Conservation (phyloP, 78 protist species). For the Planoprotostelium fungivorum region DNA sequence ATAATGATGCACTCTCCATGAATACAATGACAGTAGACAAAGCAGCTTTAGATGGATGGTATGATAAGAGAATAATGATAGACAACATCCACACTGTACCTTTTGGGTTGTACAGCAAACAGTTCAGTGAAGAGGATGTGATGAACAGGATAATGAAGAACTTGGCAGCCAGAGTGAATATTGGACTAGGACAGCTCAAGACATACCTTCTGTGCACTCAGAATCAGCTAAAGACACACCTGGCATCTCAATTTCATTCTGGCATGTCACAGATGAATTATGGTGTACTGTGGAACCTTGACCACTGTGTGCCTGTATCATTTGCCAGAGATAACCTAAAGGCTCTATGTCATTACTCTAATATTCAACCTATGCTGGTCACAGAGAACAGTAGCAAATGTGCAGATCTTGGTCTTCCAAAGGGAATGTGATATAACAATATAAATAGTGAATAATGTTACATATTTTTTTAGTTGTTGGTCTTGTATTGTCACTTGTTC, state of each 20-base stretch:
- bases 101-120: no score
- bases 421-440: background rate
- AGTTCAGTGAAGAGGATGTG: no score
- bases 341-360: background rate
- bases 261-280: background rate
- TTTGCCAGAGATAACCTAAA: background rate
- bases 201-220: background rate
- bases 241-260: background rate
- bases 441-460: no score
- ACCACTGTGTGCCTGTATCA: background rate
- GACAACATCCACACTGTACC: no score
- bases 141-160: no score
- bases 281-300: background rate
- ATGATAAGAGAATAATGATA: no score
- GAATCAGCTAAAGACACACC: background rate
- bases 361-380: background rate
- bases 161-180: no score
- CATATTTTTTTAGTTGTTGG: background rate
- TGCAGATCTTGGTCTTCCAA: conserved; percentile 1
- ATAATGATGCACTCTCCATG: no score
- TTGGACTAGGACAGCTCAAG: no score
- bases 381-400: background rate
- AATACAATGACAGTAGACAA: no score
- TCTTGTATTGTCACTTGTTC: background rate
- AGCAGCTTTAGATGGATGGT: no score